A percentile compares a stretch with the other conserved stretches of the same genome.
phyloP scores from a whole-genome alignment of 352 stramenopile species.

The Globisporangium splendens region DNA sequence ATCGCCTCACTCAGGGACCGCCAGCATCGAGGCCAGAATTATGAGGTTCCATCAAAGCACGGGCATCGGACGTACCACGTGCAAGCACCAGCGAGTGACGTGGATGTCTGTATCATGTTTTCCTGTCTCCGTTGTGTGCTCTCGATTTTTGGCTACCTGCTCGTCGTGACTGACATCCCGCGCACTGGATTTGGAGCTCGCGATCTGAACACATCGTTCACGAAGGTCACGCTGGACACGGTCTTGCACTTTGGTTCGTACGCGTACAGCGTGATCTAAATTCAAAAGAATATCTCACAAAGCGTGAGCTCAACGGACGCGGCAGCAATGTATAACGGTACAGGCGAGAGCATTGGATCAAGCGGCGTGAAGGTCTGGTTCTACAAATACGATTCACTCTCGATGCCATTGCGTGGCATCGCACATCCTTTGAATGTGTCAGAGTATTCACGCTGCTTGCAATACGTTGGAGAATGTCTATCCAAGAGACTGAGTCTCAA shows the following conservation, averaged over 20 bases:
- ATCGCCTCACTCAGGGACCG: not conserved
- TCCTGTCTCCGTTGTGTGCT: conserved; percentile 26
- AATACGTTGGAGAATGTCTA: conserved; percentile 18
- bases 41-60: not conserved
- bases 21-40: not conserved
- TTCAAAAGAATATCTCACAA: conserved; percentile 6
- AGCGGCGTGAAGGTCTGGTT: conserved; percentile 15
- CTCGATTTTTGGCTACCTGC: conserved; percentile 24
- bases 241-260: conserved; percentile 37
- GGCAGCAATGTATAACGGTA: not conserved
- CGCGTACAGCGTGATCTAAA: conserved; percentile 29
- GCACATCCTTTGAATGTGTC: conserved; percentile 18
- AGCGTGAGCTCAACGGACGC: no score
- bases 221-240: conserved; percentile 17
- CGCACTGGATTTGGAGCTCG: conserved; percentile 34
- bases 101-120: conserved; percentile 24
- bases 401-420: conserved; percentile 18
- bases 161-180: conserved; percentile 46
- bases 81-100: conserved; percentile 14
- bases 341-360: conserved; percentile 5
- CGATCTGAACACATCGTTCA: conserved; percentile 13
- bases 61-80: not conserved
- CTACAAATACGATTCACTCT: conserved; percentile 32
- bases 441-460: conserved; percentile 25
- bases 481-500: conserved; percentile 10